Base-by-base conservation (phyloP, 148 eudicot genomes). In the Rhododendron williamsianum region DNA sequence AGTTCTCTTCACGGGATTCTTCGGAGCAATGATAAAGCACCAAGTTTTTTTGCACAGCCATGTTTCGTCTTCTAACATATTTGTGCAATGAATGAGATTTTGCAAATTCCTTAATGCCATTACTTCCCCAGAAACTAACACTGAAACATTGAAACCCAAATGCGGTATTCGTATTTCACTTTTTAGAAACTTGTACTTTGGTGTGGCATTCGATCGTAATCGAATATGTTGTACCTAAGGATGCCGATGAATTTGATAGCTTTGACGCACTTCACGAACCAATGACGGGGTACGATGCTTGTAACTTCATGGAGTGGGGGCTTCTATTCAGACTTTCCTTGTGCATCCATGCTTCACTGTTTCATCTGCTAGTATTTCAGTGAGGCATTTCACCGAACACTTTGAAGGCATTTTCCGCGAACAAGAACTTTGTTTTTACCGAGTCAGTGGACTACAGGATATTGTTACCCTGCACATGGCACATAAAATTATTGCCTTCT, bases 11-110 rank as follows among this genome's bases (percentile, higher is more conserved):
- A 16, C 73, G 67, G 43, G 87, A 72, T 13, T 85, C 80, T 21
- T 85, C 89, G 12, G 87, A 85, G 80, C 81, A 88, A 51, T 93
- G 89, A 81, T 90, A 89, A 52, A 72, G 74, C 58, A 86, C 58
- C 27, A 85, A 77, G 35, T 84, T 91, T 30, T 83, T 12, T 80
- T 36, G 81, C 81, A 85, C 38, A 63, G 48, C 48, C 43, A 67
- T 81, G 82, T 69, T 89, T 80, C 65, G 54, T 73, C 43, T 45
- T 52, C 85, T 84, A 15, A 83, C 30, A 79, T 38, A 80, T 35
- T 89, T 58, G 86, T 54, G 38, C 82, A 72, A 83, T 43, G 71
- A 27, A 87, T 54, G 76, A 83, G 43, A 80, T 69, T 86, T 15
- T 84, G 84, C 48, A 87, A 45, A 43, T 49, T 63, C 38, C n/a